These are phyloP conservation scores for Glonium stellatum DNA, from an alignment of 495 filamentous ascomycete genomes.

Conservation along the genomic window DNA sequence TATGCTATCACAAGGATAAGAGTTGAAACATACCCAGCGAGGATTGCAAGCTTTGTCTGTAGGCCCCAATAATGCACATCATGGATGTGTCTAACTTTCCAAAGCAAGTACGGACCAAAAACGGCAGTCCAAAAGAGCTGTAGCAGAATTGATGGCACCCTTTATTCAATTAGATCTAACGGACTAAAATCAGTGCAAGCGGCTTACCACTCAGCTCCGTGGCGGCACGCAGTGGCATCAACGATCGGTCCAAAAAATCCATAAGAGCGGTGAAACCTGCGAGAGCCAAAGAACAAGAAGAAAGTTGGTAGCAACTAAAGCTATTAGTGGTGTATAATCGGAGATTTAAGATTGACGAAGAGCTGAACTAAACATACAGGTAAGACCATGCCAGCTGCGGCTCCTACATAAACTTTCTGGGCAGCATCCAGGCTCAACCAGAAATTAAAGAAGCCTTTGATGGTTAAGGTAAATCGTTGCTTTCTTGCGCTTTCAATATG, in stretches of 20 bases:
- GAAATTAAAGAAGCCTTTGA: slow-evolving; percentile 21
- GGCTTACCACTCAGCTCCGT: slow-evolving; percentile 33
- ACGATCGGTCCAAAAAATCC: slow-evolving; percentile 48
- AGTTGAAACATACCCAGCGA: slow-evolving; percentile 28
- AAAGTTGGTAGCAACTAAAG: slow-evolving; percentile 51
- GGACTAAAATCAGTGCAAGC: neutral
- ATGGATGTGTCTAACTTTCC: slow-evolving; percentile 31
- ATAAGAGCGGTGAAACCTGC: slow-evolving; percentile 53
- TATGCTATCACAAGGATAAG: neutral
- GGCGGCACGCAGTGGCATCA: slow-evolving; percentile 24
- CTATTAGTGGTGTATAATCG: slow-evolving; percentile 14
- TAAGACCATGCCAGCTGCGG: slow-evolving; percentile 21
- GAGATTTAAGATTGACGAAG: neutral
- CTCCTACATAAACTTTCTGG: slow-evolving; percentile 33
- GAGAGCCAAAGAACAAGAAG: slow-evolving; percentile 57
- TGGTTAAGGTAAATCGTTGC: slow-evolving; percentile 16
- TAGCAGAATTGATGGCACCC: slow-evolving; percentile 33
- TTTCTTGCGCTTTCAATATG: slow-evolving; percentile 22
- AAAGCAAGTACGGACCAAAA: slow-evolving; percentile 34
- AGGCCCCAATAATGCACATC: slow-evolving; percentile 36
- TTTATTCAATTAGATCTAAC: slow-evolving; percentile 2
- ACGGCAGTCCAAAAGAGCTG: slow-evolving; percentile 33
- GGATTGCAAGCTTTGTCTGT: slow-evolving; percentile 31
- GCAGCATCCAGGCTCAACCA: slow-evolving; percentile 42
- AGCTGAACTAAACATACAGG: slow-evolving; percentile 15